Conservation (phyloP, 352 stramenopile genomes). For the Globisporangium emineosum region DNA sequence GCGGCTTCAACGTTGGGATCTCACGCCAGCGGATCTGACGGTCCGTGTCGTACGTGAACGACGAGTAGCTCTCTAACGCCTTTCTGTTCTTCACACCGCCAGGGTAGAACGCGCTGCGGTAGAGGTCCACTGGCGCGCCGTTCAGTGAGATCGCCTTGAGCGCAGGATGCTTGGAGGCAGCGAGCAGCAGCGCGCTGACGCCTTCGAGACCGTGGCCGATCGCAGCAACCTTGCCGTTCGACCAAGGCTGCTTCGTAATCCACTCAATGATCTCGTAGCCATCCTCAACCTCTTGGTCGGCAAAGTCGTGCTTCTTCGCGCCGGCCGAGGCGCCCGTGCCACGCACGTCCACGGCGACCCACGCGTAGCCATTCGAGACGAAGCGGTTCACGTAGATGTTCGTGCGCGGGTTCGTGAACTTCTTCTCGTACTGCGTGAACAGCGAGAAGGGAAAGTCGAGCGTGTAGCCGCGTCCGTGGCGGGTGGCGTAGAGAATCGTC, state of each 20-base stretch:
- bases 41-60: conserved; percentile 76
- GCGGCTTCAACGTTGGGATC: conserved; percentile 72
- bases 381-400: conserved; percentile 73
- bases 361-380: conserved; percentile 70
- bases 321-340: conserved; percentile 73
- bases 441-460: conserved; percentile 79
- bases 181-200: conserved; percentile 58
- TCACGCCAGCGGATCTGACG: conserved; percentile 67
- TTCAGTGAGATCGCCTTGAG: conserved; percentile 76
- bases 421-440: conserved; percentile 59
- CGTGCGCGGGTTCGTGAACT: conserved; percentile 80
- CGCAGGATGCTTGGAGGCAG: conserved; percentile 54
- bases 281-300: conserved; percentile 65
- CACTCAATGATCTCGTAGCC: conserved; percentile 78
- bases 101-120: conserved; percentile 67
- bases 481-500: conserved; percentile 68
- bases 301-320: conserved; percentile 67
- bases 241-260: conserved; percentile 78
- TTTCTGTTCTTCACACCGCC: conserved; percentile 77
- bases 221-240: conserved; percentile 67
- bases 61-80: conserved; percentile 55
- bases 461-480: conserved; percentile 76
- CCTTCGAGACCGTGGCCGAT: conserved; percentile 77
- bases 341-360: conserved; percentile 73
- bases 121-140: conserved; percentile 66